These are phyloP conservation scores for Hymenoscyphus infarciens DNA, from an alignment of 2,329 filamentous ascomycete genomes.

Conservation along the genomic window DNA sequence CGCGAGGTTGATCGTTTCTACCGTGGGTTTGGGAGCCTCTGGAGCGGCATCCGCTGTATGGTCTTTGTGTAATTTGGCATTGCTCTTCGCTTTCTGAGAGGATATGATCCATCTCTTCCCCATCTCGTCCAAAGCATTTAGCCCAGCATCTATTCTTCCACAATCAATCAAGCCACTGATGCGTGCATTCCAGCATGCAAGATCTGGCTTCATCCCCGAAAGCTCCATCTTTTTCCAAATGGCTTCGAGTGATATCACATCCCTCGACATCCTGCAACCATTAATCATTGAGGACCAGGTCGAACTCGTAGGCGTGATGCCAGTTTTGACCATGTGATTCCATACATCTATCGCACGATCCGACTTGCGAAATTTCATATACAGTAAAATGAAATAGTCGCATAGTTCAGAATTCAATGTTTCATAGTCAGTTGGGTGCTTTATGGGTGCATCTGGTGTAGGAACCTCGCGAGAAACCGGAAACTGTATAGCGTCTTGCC, in stretches of 20 bases:
- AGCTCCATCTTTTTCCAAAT: conserved; percentile 64
- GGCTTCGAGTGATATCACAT: conserved; percentile 56
- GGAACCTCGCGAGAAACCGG: conserved; percentile 16
- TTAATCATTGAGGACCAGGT: conserved; percentile 73
- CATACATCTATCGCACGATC: conserved; percentile 50
- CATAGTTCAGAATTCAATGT: conserved; percentile 36
- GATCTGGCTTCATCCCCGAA: conserved; percentile 59
- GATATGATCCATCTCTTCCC: conserved; percentile 50
- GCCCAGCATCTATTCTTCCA: conserved; percentile 51
- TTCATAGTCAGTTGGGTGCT: conserved; percentile 10
- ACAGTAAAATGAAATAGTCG: conserved; percentile 45
- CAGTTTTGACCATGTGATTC: conserved; percentile 52
- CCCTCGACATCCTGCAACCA: conserved; percentile 60
- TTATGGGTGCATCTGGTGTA: background rate
- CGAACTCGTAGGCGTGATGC: conserved; percentile 54
- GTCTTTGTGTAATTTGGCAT: conserved; percentile 21
- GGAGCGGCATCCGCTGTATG: conserved; percentile 31
- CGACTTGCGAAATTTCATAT: conserved; percentile 42
- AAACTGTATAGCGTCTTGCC: conserved; percentile 27
- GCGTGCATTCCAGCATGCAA: conserved; percentile 64
- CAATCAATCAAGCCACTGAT: conserved; percentile 62
- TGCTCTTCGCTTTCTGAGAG: conserved; percentile 23
- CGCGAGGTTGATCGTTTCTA: conserved; percentile 66
- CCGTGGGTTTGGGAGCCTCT: conserved; percentile 54
- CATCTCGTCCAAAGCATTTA: conserved; percentile 66